These are phyloP conservation scores for Aspergillus fijiensis DNA, from an alignment of 2,329 filamentous ascomycete genomes.

Conservation along the genomic window DNA sequence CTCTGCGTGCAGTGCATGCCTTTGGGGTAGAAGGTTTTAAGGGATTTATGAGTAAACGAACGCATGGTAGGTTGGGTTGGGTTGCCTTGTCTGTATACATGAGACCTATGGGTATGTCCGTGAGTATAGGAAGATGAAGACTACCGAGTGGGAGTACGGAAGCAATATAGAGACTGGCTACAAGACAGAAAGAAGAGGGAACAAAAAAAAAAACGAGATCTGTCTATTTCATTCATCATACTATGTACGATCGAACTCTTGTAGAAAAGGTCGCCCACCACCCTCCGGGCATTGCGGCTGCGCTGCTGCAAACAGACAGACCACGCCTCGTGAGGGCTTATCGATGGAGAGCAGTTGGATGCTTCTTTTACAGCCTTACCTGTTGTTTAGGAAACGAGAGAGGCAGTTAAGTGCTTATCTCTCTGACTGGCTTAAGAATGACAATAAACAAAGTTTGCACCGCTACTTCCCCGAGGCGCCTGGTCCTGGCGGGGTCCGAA, in stretches of 20 bases:
- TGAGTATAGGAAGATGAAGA: too few relatives aligned
- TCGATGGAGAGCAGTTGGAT: constrained; percentile 46
- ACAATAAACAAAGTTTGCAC: constrained; percentile 32
- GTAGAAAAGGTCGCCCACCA: constrained; percentile 21
- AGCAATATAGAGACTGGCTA: too few relatives aligned
- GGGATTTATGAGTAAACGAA: too few relatives aligned
- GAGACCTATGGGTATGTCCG: too few relatives aligned
- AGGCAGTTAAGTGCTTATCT: constrained; percentile 45
- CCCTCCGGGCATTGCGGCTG: constrained; percentile 12
- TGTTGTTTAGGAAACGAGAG: constrained; percentile 33
- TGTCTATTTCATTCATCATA: constrained; percentile 2
- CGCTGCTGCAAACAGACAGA: background rate
- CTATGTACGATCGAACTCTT: constrained; percentile 13
- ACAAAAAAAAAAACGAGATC: too few relatives aligned
- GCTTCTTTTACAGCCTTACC: constrained; percentile 43
- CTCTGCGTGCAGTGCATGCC: background rate
- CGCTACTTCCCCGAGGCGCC: constrained; percentile 31
- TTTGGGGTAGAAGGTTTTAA: background rate
- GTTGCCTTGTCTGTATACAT: background rate
- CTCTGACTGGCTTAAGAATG: constrained; percentile 39
- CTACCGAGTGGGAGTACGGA: too few relatives aligned
- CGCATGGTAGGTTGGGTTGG: too few relatives aligned
- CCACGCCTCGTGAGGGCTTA: constrained; percentile 23
- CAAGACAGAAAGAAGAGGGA: too few relatives aligned
- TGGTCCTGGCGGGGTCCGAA: constrained; percentile 10